These are phyloP conservation scores for Blastobotrys capitulatus DNA, from an alignment of 1,139 yeast species.

Conservation along the genomic window DNA sequence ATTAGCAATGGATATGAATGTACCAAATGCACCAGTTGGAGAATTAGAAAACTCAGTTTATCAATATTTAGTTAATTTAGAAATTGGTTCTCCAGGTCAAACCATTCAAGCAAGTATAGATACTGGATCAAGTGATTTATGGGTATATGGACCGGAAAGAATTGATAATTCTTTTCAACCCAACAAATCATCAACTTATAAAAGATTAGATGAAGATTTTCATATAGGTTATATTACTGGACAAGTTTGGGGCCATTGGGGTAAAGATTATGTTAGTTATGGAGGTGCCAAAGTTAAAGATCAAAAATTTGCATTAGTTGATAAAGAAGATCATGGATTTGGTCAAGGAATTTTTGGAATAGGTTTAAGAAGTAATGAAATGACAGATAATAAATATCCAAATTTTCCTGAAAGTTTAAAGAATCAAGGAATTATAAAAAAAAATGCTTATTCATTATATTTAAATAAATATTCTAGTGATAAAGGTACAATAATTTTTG, in stretches of 20 bases:
- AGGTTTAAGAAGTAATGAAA: slow-evolving; percentile 10
- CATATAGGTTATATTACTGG: slow-evolving; percentile 26
- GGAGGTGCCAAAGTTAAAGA: slow-evolving; percentile 23
- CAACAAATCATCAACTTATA: slow-evolving; percentile 9
- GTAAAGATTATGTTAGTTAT: slow-evolving; percentile 39
- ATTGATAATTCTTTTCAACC: background rate
- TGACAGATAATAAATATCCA: slow-evolving; percentile 5
- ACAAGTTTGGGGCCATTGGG: slow-evolving; percentile 42
- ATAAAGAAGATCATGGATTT: slow-evolving; percentile 6
- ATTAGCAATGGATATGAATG: too few relatives aligned
- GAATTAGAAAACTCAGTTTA: slow-evolving; percentile 23
- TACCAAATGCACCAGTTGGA: background rate
- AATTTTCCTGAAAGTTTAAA: slow-evolving; percentile 22
- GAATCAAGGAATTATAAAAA: slow-evolving; percentile 33
- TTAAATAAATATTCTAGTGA: slow-evolving; percentile 38
- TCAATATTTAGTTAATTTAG: slow-evolving; percentile 40
- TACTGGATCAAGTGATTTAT: slow-evolving; percentile 46
- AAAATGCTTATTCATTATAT: slow-evolving; percentile 50
- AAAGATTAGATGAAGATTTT: slow-evolving; percentile 15
- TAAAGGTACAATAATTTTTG: slow-evolving; percentile 49
- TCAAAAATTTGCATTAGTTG: slow-evolving; percentile 13
- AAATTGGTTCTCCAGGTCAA: slow-evolving; percentile 52
- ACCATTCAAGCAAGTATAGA: slow-evolving; percentile 42
- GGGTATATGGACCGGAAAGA: slow-evolving; percentile 31
- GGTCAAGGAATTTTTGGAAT: slow-evolving; percentile 12